These are phyloP conservation scores for Ustilago bromivora DNA, from an alignment of 1,284 basidiomycete genomes.

Conservation along the genomic window DNA sequence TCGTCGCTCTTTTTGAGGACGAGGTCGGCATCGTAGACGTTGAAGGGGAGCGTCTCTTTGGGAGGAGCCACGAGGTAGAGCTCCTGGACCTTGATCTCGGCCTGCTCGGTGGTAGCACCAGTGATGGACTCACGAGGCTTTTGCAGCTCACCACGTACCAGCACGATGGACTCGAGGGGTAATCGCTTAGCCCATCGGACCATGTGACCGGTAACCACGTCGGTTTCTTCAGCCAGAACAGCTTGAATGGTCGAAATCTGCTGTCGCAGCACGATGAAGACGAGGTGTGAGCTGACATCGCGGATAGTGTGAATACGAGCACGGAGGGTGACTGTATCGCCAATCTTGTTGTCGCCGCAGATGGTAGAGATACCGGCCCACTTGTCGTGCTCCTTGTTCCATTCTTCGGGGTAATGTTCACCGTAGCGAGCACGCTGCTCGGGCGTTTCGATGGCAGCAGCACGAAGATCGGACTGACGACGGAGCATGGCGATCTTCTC, in stretches of 20 bases:
- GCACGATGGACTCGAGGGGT: constrained; percentile 60
- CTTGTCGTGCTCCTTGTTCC: constrained; percentile 40
- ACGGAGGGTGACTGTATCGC: constrained; percentile 49
- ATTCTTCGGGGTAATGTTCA: constrained; percentile 35
- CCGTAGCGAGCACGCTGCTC: constrained; percentile 62
- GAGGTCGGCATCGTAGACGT: constrained; percentile 63
- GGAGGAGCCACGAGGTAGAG: constrained; percentile 55
- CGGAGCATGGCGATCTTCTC: constrained; percentile 42
- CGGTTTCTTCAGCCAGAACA: constrained; percentile 54
- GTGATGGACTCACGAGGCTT: constrained; percentile 58
- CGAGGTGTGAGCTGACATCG: constrained; percentile 58
- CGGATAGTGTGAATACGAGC: constrained; percentile 64
- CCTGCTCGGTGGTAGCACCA: constrained; percentile 54
- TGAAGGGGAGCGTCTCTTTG: constrained; percentile 62
- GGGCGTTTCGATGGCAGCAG: constrained; percentile 53
- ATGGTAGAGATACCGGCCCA: constrained; percentile 40
- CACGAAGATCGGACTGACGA: constrained; percentile 50
- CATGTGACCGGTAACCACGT: constrained; percentile 59
- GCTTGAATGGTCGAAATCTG: constrained; percentile 62
- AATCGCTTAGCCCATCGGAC: constrained; percentile 62
- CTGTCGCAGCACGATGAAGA: constrained; percentile 64
- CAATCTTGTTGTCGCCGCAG: constrained; percentile 36
- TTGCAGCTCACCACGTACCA: constrained; percentile 59
- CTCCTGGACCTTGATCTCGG: constrained; percentile 62
- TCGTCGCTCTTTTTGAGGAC: constrained; percentile 50